Evolutionary conservation across 495 filamentous ascomycete species (phyloP).

Genomic region (Filosporella fistucella): DNA sequence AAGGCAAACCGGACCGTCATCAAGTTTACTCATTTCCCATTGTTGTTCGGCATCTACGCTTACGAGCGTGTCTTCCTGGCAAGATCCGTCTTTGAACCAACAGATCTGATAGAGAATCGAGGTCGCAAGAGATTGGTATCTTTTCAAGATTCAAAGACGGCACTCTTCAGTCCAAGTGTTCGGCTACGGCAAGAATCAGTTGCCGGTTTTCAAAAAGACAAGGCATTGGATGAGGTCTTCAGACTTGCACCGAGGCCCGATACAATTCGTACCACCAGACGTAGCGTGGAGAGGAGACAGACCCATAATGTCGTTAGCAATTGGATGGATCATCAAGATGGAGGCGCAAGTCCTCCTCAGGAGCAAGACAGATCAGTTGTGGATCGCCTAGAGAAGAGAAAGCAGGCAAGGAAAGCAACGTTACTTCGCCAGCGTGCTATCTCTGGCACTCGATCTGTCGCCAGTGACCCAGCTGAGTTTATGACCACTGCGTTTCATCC

Average conservation of each 20-base stretch:
- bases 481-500: slow-evolving; percentile 35
- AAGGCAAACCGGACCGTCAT: slow-evolving; percentile 80
- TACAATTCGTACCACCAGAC: slow-evolving; percentile 22
- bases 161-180: slow-evolving; percentile 62
- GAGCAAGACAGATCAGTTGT: slow-evolving; percentile 56
- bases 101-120: slow-evolving; percentile 58
- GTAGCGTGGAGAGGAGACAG: slow-evolving; percentile 51
- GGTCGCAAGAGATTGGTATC: slow-evolving; percentile 39
- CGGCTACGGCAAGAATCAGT: slow-evolving; percentile 77
- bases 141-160: slow-evolving; percentile 46
- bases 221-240: slow-evolving; percentile 90
- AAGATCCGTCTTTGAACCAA: slow-evolving; percentile 64
- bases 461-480: slow-evolving; percentile 51
- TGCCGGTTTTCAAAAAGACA: slow-evolving; percentile 80
- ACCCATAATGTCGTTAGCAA: slow-evolving; percentile 71
- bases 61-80: slow-evolving; percentile 80
- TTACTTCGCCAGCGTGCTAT: slow-evolving; percentile 19
- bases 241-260: slow-evolving; percentile 42
- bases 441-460: slow-evolving; percentile 45
- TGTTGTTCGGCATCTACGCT: slow-evolving; percentile 76
- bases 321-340: slow-evolving; percentile 80
- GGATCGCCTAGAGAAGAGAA: slow-evolving; percentile 50
- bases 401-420: slow-evolving; percentile 18
- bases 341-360: slow-evolving; percentile 58
- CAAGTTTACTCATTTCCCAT: slow-evolving; percentile 83